Conservation (phyloP, 768 basidiomycete species). For the Pholiota conissans region DNA sequence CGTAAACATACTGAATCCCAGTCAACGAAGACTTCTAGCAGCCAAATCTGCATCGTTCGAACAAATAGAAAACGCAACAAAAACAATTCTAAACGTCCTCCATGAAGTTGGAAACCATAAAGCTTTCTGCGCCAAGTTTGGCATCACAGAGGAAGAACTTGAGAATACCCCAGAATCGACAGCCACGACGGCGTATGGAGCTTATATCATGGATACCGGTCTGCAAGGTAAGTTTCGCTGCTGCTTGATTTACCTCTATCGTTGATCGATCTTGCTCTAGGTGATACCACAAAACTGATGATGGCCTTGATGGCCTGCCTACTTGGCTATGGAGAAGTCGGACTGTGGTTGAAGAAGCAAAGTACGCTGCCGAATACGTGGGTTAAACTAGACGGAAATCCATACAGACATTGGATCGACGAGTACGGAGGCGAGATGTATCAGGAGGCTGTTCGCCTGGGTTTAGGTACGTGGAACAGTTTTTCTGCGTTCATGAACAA, state of each 20-base stretch:
- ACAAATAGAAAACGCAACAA: conserved; percentile 60
- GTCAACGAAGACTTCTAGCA: conserved; percentile 57
- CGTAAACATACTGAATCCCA: not conserved
- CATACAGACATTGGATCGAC: conserved; percentile 75
- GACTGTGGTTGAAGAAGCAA: conserved; percentile 74
- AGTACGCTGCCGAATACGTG: conserved; percentile 46
- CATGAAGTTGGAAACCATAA: conserved; percentile 74
- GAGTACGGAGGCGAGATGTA: conserved; percentile 76
- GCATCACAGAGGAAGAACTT: conserved; percentile 61
- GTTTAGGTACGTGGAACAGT: conserved; percentile 59
- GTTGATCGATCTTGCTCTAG: conserved; percentile 33
- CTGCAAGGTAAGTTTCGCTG: conserved; percentile 48
- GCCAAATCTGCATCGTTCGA: conserved; percentile 72
- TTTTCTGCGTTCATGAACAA: not conserved
- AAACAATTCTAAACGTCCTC: conserved; percentile 63
- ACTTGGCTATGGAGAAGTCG: conserved; percentile 91
- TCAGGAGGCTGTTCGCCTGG: conserved; percentile 69
- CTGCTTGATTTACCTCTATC: not conserved
- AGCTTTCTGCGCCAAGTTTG: conserved; percentile 69
- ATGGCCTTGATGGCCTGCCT: conserved; percentile 86
- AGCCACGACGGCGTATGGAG: conserved; percentile 83
- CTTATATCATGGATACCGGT: conserved; percentile 81
- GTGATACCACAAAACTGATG: conserved; percentile 69
- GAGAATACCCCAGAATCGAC: conserved; percentile 62
- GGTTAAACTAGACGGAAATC: conserved; percentile 65